Evolutionary conservation across 257 asterid species (phyloP).

Genomic region (Lithospermum erythrorhizon): DNA sequence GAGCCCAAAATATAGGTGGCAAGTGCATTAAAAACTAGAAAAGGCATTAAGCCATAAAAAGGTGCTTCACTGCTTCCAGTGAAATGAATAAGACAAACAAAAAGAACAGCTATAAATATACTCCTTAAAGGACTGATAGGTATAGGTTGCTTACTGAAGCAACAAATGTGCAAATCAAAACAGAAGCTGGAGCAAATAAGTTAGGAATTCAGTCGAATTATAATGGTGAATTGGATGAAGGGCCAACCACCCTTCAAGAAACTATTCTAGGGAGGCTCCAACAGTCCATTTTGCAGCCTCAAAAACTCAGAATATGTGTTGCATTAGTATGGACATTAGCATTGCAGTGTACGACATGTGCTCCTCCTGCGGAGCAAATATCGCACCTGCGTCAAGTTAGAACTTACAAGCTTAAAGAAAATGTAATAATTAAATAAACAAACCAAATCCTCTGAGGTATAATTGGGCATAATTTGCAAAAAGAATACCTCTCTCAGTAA

Average conservation of each 20-base stretch:
- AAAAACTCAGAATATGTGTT: slow-evolving; percentile 76
- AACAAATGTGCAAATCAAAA: slow-evolving; percentile 84
- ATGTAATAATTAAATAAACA: slow-evolving; percentile 19
- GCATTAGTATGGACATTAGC: slow-evolving; percentile 75
- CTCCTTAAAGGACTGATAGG: slow-evolving; percentile 51
- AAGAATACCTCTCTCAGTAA: slow-evolving; percentile 76
- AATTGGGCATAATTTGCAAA: slow-evolving; percentile 9
- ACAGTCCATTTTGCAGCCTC: slow-evolving; percentile 94
- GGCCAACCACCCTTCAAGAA: slow-evolving; percentile 75
- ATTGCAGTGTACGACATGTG: slow-evolving; percentile 99
- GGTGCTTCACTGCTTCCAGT: slow-evolving; percentile 1
- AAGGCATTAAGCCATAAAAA: not conserved
- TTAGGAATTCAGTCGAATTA: slow-evolving; percentile 75
- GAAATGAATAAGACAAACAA: slow-evolving; percentile 7
- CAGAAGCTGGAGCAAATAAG: slow-evolving; percentile 73
- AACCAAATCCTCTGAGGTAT: slow-evolving; percentile 10
- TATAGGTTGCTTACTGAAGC: slow-evolving; percentile 98
- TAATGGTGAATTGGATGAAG: slow-evolving; percentile 60
- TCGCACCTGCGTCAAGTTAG: slow-evolving; percentile 99
- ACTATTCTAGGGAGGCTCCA: slow-evolving; percentile 82
- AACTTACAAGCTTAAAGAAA: slow-evolving; percentile 57
- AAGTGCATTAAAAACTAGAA: slow-evolving; percentile 13
- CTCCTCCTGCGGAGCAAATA: slow-evolving; percentile 99
- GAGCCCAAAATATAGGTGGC: slow-evolving; percentile 4
- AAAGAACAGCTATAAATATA: slow-evolving; percentile 13